These are phyloP conservation scores for Cyclotella sp. DNA, from an alignment of 108 stramenopile species.

Conservation along the genomic window DNA sequence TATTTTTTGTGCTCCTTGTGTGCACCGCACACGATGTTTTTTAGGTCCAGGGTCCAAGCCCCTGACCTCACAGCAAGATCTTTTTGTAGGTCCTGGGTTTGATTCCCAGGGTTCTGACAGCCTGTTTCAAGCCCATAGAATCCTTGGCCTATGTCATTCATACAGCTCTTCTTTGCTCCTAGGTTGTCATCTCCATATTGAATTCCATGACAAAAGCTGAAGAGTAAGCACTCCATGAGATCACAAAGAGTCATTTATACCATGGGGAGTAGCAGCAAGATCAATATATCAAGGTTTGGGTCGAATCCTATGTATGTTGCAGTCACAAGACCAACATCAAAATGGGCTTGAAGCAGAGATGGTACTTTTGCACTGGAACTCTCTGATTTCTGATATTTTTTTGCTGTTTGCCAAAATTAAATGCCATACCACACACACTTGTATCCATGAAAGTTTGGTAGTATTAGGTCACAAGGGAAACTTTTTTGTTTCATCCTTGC, in stretches of 20 bases:
- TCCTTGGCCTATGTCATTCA: too few species aligned
- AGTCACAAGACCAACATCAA: neutral
- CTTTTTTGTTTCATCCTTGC: neutral
- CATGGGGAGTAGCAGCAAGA: slow-evolving; percentile 22
- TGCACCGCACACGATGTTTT: too few species aligned
- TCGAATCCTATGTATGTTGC: slow-evolving; percentile 27
- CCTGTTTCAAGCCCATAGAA: too few species aligned
- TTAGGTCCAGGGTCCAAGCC: too few species aligned
- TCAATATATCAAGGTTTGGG: slow-evolving; percentile 9
- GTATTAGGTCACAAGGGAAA: neutral
- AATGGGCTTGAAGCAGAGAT: neutral
- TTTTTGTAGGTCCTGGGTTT: too few species aligned
- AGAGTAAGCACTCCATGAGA: slow-evolving; percentile 13
- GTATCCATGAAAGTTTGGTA: slow-evolving; percentile 22
- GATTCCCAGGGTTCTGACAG: too few species aligned
- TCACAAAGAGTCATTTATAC: slow-evolving; percentile 28
- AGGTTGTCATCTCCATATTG: slow-evolving; percentile 11
- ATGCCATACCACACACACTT: slow-evolving; percentile 6
- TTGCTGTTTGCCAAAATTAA: slow-evolving; percentile 28
- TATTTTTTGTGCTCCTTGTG: too few species aligned
- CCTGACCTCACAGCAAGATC: too few species aligned
- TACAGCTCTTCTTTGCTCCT: slow-evolving; percentile 9
- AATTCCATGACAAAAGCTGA: slow-evolving; percentile 31
- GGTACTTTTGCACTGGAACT: neutral
- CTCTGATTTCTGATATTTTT: neutral